Evolutionary conservation across 164 flowering plant species (phyloP).

Genomic region (Aristolochia fimbriata): DNA sequence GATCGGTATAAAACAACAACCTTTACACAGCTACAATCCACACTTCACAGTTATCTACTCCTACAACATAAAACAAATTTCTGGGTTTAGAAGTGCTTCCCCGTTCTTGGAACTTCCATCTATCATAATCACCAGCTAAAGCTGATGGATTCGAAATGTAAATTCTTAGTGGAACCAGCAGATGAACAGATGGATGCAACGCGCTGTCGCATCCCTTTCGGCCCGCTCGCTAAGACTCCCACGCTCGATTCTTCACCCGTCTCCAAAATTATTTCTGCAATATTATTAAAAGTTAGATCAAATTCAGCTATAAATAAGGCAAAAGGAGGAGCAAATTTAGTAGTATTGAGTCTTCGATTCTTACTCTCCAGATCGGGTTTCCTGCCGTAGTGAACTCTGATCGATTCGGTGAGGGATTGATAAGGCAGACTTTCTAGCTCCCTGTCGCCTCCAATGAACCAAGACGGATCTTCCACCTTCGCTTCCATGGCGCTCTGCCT

Average conservation of each 20-base stretch:
- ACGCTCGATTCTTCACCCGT: constrained; percentile 27
- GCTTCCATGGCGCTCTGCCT: constrained; percentile 29
- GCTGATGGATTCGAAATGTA: constrained; percentile 57
- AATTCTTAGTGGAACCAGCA: constrained; percentile 32
- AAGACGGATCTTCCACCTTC: constrained; percentile 30
- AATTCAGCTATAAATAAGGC: constrained; percentile 23
- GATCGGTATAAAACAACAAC: no score
- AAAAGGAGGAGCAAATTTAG: no score
- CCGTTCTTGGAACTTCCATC: no score
- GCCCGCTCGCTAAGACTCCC: constrained; percentile 56
- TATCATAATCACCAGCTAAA: constrained; percentile 64
- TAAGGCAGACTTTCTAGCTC: constrained; percentile 62
- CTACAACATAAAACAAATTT: no score
- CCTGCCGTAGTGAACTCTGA: constrained; percentile 47
- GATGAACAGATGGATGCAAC: constrained; percentile 57
- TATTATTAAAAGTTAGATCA: no score
- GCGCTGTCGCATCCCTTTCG: constrained; percentile 43
- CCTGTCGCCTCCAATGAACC: constrained; percentile 24
- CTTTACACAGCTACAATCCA: no score
- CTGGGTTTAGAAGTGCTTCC: no score
- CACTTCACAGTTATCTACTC: no score
- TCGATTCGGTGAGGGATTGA: no score
- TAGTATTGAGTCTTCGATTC: no score
- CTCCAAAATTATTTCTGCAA: constrained; percentile 22
- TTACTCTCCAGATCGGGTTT: constrained; percentile 56